These are phyloP conservation scores for Lavandula angustifolia DNA, from an alignment of 257 asterid genomes.

Conservation along the genomic window DNA sequence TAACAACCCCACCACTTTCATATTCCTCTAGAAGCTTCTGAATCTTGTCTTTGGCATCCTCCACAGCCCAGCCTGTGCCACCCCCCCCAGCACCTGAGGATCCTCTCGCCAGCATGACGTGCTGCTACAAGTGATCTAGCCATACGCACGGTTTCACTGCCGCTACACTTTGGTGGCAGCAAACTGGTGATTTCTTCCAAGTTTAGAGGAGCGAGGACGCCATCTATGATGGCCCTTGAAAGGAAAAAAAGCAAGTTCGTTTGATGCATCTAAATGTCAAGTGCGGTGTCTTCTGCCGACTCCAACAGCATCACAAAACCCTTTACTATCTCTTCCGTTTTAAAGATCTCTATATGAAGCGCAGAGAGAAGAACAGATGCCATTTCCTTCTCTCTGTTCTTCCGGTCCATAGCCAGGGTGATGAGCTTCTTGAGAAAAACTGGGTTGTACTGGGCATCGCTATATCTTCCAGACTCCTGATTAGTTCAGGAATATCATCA, in stretches of 20 bases:
- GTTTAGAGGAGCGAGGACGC: conserved; percentile 85
- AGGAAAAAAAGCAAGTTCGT: conserved; percentile 84
- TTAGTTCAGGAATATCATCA: conserved; percentile 94
- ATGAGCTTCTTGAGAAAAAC: conserved; percentile 82
- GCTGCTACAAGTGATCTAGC: conserved; percentile 85
- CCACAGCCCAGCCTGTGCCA: conserved; percentile 99
- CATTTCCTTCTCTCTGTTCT: conserved; percentile 94
- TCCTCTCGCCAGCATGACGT: conserved; percentile 99
- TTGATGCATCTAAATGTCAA: conserved; percentile 90
- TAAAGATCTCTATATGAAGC: conserved; percentile 80
- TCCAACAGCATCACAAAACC: conserved; percentile 89
- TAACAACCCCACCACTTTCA: conserved; percentile 84
- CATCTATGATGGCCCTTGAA: conserved; percentile 90
- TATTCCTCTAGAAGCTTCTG: conserved; percentile 93
- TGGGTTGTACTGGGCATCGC: conserved; percentile 70
- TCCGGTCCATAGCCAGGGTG: conserved; percentile 90
- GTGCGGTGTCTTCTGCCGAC: conserved; percentile 92
- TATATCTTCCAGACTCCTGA: conserved; percentile 78
- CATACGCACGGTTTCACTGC: conserved; percentile 68
- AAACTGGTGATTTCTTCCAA: conserved; percentile 66
- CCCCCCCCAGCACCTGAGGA: conserved; percentile 99
- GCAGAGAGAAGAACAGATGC: conserved; percentile 92
- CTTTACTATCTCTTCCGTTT: conserved; percentile 81
- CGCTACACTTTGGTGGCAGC: conserved; percentile 71
- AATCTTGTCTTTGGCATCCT: conserved; percentile 97